Base-by-base conservation (phyloP, 148 eudicot genomes). In the Salicornia ramosissima region DNA sequence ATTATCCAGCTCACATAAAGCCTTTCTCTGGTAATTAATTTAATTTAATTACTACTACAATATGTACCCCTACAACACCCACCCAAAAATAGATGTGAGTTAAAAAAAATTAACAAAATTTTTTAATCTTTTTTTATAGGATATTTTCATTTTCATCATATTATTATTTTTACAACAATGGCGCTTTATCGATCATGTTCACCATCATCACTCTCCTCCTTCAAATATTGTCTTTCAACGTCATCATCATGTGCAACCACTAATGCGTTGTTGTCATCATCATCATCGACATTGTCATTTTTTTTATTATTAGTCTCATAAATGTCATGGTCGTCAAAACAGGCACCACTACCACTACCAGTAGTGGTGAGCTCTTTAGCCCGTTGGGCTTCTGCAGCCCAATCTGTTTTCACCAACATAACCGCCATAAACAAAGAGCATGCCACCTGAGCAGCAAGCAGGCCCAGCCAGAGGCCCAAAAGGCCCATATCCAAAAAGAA, bases 391-490 rank as follows among this genome's bases (percentile, higher is more conserved):
- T 84, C 82, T 1, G 6, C 45, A 31, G n/a, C 70, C 88, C 91
- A 83, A 68, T 82, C 71, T 0, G 85, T 79, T 36, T 62, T 70
- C 12, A 76, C 33, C 26, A 79, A 26, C 75, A 70, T 75, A 1
- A 74, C 26, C 1, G 78, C 69, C 86, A 85, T 79, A 14, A 77
- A 28, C 11, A 75, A 8, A 0, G 85, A 77, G 69, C 83, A 82
- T 11, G 77, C 79, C 1, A 24, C 66, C 51, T 84, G 86, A 58
- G 86, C 86, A 6, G 70, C 75, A 12, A 87, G 63, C 5, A 87
- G 72, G 49, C 91, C 91, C n/a, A 77, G 25, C 86, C 86, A 81
- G 0, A 87, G 73, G 72, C 88, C 91, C 76, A 82, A 56, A 0
- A 84, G 70, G 18, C 83, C 86, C 72, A 70, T 53, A 1, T 74